phyloP scores from a whole-genome alignment of 2,329 filamentous ascomycete species.

The Drechslera avenae region DNA sequence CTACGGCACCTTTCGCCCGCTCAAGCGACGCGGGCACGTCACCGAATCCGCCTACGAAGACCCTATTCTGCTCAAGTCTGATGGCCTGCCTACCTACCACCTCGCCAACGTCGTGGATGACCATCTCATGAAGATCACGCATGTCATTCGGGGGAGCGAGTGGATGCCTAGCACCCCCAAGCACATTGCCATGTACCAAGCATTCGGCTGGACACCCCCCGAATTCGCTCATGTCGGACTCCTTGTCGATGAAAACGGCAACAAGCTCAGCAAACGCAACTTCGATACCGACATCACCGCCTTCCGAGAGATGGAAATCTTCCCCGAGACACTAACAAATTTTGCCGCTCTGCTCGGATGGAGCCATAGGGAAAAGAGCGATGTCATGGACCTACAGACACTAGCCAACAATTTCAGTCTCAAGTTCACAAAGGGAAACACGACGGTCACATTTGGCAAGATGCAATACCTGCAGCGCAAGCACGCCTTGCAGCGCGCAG shows the following conservation, averaged over 20 bases:
- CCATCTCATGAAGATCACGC: conserved; percentile 91
- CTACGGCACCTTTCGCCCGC: conserved; percentile 62
- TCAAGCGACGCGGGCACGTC: conserved; percentile 47
- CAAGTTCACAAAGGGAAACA: conserved; percentile 90
- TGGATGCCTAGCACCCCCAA: conserved; percentile 95
- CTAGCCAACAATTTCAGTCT: conserved; percentile 78
- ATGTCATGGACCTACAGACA: conserved; percentile 72
- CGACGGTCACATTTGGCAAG: conserved; percentile 80
- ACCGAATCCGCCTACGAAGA: conserved; percentile 68
- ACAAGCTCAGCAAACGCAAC: conserved; percentile 79
- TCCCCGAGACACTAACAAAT: conserved; percentile 71
- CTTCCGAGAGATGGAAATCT: conserved; percentile 63
- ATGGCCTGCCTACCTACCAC: conserved; percentile 94
- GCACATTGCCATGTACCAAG: conserved; percentile 63
- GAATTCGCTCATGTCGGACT: conserved; percentile 57
- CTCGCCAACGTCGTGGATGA: conserved; percentile 97
- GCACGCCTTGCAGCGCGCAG: conserved; percentile 62
- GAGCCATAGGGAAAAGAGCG: conserved; percentile 70
- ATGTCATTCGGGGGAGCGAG: conserved; percentile 93
- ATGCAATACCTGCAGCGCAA: conserved; percentile 77
- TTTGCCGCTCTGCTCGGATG: conserved; percentile 87
- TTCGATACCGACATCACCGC: conserved; percentile 65
- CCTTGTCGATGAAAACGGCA: conserved; percentile 54
- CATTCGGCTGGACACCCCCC: conserved; percentile 57
- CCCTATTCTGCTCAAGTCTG: conserved; percentile 87